A percentile compares a stretch with the other conserved stretches of the same genome.
phyloP scores from a whole-genome alignment of 768 basidiomycete genomes.

The Chlorophyllum brunneum region DNA sequence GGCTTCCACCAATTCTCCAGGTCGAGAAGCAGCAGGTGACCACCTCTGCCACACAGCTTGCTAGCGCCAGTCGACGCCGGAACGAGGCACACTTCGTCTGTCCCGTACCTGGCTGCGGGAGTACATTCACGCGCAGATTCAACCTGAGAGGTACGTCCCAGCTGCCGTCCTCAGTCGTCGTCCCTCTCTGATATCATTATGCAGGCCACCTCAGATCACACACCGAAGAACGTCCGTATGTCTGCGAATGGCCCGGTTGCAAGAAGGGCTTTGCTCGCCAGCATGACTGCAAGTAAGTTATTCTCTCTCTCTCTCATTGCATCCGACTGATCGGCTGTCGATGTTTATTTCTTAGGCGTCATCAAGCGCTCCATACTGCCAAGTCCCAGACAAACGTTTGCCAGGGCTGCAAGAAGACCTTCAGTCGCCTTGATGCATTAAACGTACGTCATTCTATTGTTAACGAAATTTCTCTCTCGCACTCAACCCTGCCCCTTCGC shows the following conservation, averaged over 20 bases:
- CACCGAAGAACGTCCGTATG: constrained; percentile 92
- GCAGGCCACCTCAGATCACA: constrained; percentile 91
- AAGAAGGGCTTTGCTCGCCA: constrained; percentile 93
- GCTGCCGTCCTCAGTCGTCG: constrained; percentile 7
- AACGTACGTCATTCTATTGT: constrained; percentile 60
- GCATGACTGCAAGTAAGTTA: constrained; percentile 91
- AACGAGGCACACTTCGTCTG: constrained; percentile 93
- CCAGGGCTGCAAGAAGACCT: constrained; percentile 90
- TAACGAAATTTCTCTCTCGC: background rate
- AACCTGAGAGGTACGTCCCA: constrained; percentile 66
- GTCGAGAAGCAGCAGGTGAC: constrained; percentile 95
- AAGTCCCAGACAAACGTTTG: constrained; percentile 85
- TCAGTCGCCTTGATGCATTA: constrained; percentile 89
- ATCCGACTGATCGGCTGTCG: constrained; percentile 6
- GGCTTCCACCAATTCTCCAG: constrained; percentile 80
- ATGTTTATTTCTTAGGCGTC: constrained; percentile 76
- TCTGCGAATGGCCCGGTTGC: constrained; percentile 92
- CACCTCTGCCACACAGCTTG: constrained; percentile 88
- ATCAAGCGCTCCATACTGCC: constrained; percentile 84
- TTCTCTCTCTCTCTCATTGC: constrained; percentile 10
- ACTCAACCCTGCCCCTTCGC: constrained; percentile 19
- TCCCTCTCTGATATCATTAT: constrained; percentile 12
- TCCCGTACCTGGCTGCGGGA: constrained; percentile 92
- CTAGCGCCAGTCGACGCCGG: constrained; percentile 82
- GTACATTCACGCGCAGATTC: constrained; percentile 94